Base-by-base conservation (phyloP, 805 yeast genomes). In the Candida chilensis region DNA sequence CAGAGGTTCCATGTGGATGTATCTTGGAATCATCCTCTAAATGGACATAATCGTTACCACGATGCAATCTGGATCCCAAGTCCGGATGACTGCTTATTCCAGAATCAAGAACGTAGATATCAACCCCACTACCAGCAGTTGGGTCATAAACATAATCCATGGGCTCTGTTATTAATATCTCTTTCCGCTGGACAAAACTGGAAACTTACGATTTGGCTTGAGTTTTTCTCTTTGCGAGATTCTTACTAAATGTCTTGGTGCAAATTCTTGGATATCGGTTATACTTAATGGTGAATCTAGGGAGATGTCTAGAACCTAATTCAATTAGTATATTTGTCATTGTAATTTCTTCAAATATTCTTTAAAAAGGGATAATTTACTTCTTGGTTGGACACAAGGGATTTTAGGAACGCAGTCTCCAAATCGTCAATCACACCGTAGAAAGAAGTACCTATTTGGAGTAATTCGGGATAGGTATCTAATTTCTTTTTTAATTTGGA, bases 1-100 rank as follows among this genome's bases (percentile, higher is more conserved):
- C 62, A 28, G 69, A 72, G 1, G 77, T 69, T 1, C 79, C 80
- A 43, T 73, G 79, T 4, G 75, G 77, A 44, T 69, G 57, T 10
- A 44, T 42, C 26, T 55, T 60, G 5, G 41, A 45, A 10, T 36
- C 44, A 4, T 42, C 41, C 16, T 48, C 47, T 10, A 52, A 39
- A n/a, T 34, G 51, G 1, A 76, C 66, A 38, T 68, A 62, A 33
- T 72, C 76, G 1, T 54, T 60, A 13, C 70, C 54, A 27, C 50
- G 47, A 9, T 52, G 44, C 1, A 64, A 68, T 22, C 74, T 52
- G 3, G 57, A 54, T 4, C 50, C 55, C 34, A 70, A 64, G 26
- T 71, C 74, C 3, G 61, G 57, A 32, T 66, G 70, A 16, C 41
- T 42, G 6, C 40, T 32, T 24, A 63, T 47, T 4, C 68, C 69